phyloP scores from a whole-genome alignment of 1,284 basidiomycete genomes.

The Ceratobasidium sp. region DNA sequence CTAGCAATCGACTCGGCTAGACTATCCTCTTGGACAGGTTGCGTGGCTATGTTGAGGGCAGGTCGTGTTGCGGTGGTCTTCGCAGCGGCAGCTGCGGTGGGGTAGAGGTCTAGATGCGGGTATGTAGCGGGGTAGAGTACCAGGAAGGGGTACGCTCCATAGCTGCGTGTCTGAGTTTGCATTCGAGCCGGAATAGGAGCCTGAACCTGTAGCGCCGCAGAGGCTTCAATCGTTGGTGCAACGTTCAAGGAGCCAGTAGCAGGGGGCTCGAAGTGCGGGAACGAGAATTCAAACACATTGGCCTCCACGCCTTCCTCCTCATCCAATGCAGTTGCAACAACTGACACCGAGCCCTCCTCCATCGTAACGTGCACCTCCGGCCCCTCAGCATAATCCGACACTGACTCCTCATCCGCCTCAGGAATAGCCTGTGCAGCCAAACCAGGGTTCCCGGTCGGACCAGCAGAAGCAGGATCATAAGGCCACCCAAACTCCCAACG shows the following conservation, averaged over 20 bases:
- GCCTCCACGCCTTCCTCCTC: not conserved
- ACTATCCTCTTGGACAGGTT: not conserved
- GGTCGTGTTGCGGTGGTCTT: not conserved
- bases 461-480: not conserved
- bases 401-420: not conserved
- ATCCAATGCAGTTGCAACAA: not conserved
- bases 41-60: not conserved
- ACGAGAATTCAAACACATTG: constrained; percentile 21
- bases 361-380: not conserved
- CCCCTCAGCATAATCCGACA: not conserved
- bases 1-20: no score
- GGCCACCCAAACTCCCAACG: constrained; percentile 33
- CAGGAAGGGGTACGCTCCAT: constrained; percentile 56
- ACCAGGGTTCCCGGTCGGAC: not conserved
- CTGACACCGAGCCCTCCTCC: constrained; percentile 11
- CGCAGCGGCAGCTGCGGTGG: constrained; percentile 13
- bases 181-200: not conserved
- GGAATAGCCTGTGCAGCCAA: not conserved
- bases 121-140: constrained; percentile 55
- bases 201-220: no score
- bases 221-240: not conserved
- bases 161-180: constrained; percentile 5
- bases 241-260: not conserved
- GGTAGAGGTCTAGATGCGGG: constrained; percentile 53
- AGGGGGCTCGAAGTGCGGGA: constrained; percentile 23